Evolutionary conservation across 1,284 basidiomycete species (phyloP).

Genomic region (Abortiporus biennis): DNA sequence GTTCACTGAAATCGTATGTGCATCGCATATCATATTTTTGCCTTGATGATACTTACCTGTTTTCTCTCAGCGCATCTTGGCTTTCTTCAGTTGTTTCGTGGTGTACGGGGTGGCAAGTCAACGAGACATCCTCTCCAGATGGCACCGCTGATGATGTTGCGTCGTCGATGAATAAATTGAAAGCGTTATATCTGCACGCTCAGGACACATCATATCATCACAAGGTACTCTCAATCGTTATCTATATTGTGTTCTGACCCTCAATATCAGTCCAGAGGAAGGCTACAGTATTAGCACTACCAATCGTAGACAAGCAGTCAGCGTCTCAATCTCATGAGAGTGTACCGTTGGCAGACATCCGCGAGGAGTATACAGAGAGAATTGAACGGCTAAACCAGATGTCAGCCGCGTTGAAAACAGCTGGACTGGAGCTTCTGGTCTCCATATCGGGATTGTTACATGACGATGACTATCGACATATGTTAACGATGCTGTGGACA

Average conservation of each 20-base stretch:
- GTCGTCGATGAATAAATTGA: slow-evolving; percentile 36
- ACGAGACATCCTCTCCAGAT: neutral
- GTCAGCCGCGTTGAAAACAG: slow-evolving; percentile 37
- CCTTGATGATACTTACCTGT: slow-evolving; percentile 4
- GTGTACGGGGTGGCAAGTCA: slow-evolving; percentile 33
- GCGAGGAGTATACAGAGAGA: slow-evolving; percentile 23
- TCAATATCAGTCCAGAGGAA: slow-evolving; percentile 14
- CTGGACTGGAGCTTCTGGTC: slow-evolving; percentile 53
- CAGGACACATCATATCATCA: slow-evolving; percentile 37
- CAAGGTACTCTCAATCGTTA: slow-evolving; percentile 30
- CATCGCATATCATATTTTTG: neutral
- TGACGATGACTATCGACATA: slow-evolving; percentile 37
- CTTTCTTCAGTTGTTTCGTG: slow-evolving; percentile 46
- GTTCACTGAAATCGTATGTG: slow-evolving; percentile 57
- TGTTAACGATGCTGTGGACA: slow-evolving; percentile 54
- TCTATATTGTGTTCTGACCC: slow-evolving; percentile 4
- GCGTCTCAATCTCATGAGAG: neutral
- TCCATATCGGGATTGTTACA: slow-evolving; percentile 48
- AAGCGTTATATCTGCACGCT: slow-evolving; percentile 44
- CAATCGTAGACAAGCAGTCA: slow-evolving; percentile 19
- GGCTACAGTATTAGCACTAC: slow-evolving; percentile 25
- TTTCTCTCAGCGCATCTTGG: slow-evolving; percentile 46
- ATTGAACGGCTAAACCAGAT: slow-evolving; percentile 36
- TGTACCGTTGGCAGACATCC: neutral
- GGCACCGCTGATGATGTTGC: slow-evolving; percentile 31